Evolutionary conservation across 78 protist genomes (phyloP).

Genomic region (Mastigamoeba balamuthi): DNA sequence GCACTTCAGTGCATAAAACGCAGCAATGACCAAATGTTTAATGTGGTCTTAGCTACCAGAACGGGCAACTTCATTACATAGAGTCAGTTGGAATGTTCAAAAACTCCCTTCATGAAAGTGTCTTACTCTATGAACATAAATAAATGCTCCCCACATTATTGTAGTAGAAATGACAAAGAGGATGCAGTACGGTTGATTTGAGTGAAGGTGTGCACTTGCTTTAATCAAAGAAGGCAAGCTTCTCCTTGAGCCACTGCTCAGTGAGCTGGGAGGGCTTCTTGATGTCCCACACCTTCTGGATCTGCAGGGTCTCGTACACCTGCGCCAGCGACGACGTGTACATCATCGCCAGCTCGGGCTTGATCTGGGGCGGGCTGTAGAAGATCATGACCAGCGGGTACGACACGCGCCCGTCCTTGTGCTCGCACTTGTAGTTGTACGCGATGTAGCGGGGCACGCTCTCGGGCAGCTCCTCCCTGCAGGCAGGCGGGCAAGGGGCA

Average conservation of each 20-base stretch:
- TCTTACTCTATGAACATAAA: too few relatives aligned
- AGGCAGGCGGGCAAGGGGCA: too few relatives aligned
- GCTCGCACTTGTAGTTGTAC: constrained; percentile 36
- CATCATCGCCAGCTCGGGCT: constrained; percentile 51
- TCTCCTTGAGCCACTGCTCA: constrained; percentile 46
- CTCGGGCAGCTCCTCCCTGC: constrained; percentile 42
- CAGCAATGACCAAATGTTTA: too few relatives aligned
- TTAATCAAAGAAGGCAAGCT: constrained; percentile 46
- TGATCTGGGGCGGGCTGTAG: constrained; percentile 42
- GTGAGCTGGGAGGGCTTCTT: constrained; percentile 10
- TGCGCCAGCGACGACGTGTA: constrained; percentile 32
- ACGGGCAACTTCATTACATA: too few relatives aligned
- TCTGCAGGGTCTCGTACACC: constrained; percentile 8
- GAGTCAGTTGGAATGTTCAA: too few relatives aligned
- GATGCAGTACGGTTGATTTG: too few relatives aligned
- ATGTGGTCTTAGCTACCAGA: too few relatives aligned
- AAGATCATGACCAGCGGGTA: constrained; percentile 52
- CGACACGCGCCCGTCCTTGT: constrained; percentile 51
- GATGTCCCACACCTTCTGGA: constrained; percentile 46
- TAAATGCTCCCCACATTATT: too few relatives aligned
- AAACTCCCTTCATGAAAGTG: too few relatives aligned
- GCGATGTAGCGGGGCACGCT: constrained; percentile 48
- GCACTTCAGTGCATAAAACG: too few relatives aligned
- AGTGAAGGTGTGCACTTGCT: not conserved
- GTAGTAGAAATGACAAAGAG: too few relatives aligned